Evolutionary conservation across 2,329 filamentous ascomycete species (phyloP), one percentile per base, ranked within the genome.

Genomic region (Lachnellula suecica): DNA sequence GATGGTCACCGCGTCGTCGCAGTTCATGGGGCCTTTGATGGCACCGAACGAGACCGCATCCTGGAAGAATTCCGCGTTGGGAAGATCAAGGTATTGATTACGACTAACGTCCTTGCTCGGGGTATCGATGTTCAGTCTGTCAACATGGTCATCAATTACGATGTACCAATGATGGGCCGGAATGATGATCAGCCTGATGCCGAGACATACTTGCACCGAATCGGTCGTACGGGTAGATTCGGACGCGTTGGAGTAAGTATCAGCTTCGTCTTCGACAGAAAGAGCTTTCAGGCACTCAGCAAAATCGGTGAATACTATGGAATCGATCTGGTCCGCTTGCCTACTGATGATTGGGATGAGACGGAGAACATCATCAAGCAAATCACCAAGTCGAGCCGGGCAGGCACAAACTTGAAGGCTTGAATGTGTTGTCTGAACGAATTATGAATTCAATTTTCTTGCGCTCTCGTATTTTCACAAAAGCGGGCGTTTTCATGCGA

Each of bases 61-160:
- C 86, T 99, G 56, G 84, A 93, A 66, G 82, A 88, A 52, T 99
- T 99, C 82, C 86, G 94, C 53, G 82, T 75, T 41, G 93, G 93
- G 35, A 81, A 87, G 53, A 91, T 91, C 66, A 99, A 99, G 76
- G 94, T 99, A 8, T 85, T 99, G 57, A 97, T 99, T 67, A 95
- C 94, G 1, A 99, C 94, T 62, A 99, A 99, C 67, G 92, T 99
- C 34, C 82, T 99, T 53, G 89, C 94, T 8, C 91, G 94, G 67
- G 94, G 94, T 68, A 97, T 99, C 65, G 94, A 99, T 85, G 76
- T 97, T 68, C 72, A 95, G 74, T 86, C 85, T 24, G 94, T 99
- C 13, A 96, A 91, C 9, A 94, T 99, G 87, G 94, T 99, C 49
- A 91, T 99, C 78, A 99, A 99, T 77, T 99, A 99, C 72, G 88